A percentile compares a stretch with the other conserved stretches of the same genome.
Evolutionary conservation across 2,329 filamentous ascomycete species (phyloP).

Genomic region (Cladophialophora yegresii): DNA sequence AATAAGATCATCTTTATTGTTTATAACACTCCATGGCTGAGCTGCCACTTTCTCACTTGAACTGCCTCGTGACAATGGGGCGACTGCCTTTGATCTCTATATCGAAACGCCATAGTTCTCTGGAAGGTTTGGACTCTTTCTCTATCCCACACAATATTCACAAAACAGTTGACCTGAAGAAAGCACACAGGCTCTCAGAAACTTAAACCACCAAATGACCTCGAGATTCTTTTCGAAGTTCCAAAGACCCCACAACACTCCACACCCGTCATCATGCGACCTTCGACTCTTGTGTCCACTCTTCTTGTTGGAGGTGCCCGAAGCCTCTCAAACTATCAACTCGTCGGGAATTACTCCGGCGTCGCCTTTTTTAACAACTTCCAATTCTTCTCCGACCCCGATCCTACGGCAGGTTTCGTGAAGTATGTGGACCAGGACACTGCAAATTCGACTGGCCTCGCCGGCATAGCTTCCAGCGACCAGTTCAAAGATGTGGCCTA

Average conservation of each 20-base stretch:
- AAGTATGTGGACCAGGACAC: constrained; percentile 48
- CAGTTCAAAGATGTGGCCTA: constrained; percentile 40
- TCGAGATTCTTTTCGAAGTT: neutral
- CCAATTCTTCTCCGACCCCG: constrained; percentile 50
- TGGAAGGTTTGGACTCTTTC: neutral
- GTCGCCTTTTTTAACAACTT: constrained; percentile 53
- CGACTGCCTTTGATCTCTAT: neutral
- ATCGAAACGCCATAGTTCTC: neutral
- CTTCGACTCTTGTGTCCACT: neutral
- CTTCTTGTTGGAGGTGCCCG: constrained; percentile 1
- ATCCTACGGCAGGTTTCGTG: constrained; percentile 55
- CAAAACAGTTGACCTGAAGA: neutral
- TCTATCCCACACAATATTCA: neutral
- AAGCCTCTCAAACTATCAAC: constrained; percentile 13
- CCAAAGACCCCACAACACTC: neutral
- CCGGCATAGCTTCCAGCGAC: constrained; percentile 37
- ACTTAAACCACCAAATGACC: neutral
- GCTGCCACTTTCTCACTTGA: neutral
- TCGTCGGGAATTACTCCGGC: constrained; percentile 45
- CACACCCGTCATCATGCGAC: neutral
- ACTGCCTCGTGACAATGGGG: constrained; percentile 1
- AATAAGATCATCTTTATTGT: neutral
- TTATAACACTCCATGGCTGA: neutral
- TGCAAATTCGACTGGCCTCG: constrained; percentile 42
- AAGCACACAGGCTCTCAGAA: neutral